Percentiles rank a stretch among this genome's conserved stretches.
phyloP scores from a whole-genome alignment of 2,329 filamentous ascomycete genomes.

The Clonostachys rhizophaga region DNA sequence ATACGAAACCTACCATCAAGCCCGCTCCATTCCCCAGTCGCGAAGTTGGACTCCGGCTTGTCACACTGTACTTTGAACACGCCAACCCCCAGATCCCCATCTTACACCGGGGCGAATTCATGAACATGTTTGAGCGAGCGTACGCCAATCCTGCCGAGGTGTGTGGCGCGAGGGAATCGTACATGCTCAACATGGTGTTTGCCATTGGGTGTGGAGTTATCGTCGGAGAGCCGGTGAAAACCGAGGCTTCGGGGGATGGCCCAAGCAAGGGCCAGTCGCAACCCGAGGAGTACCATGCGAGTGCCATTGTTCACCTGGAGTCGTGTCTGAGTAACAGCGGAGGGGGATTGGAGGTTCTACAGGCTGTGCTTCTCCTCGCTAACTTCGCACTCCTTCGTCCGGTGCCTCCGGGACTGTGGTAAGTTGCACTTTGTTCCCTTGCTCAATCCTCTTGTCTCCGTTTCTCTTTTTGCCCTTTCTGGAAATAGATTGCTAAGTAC shows the following conservation, averaged over 20 bases:
- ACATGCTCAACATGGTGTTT: constrained; percentile 94
- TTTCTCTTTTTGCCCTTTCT: too few relatives aligned
- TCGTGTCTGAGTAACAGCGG: constrained; percentile 79
- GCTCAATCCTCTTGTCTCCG: too few relatives aligned
- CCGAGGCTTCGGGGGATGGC: constrained; percentile 32
- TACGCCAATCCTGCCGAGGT: constrained; percentile 65
- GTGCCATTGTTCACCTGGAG: constrained; percentile 87
- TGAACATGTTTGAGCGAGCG: constrained; percentile 78
- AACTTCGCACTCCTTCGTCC: constrained; percentile 89
- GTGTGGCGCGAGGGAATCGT: constrained; percentile 76
- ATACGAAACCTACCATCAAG: constrained; percentile 83
- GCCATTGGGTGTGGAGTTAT: constrained; percentile 94
- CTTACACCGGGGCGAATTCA: constrained; percentile 83
- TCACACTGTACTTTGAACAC: constrained; percentile 88
- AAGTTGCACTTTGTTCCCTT: constrained; percentile 8
- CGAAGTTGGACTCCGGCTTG: constrained; percentile 67
- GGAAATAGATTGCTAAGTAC: not conserved
- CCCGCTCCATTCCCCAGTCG: constrained; percentile 79
- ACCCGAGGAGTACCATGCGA: constrained; percentile 94
- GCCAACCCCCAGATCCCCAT: constrained; percentile 96
- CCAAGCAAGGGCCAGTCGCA: constrained; percentile 47
- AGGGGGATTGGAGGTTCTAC: constrained; percentile 88
- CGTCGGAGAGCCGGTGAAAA: constrained; percentile 58
- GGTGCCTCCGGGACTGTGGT: constrained; percentile 88
- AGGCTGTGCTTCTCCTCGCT: constrained; percentile 86